A percentile compares a stretch with the other conserved stretches of the same genome.
Evolutionary conservation across 148 eudicot genomes (phyloP).

Genomic region (Vaccinium vitisidaea): DNA sequence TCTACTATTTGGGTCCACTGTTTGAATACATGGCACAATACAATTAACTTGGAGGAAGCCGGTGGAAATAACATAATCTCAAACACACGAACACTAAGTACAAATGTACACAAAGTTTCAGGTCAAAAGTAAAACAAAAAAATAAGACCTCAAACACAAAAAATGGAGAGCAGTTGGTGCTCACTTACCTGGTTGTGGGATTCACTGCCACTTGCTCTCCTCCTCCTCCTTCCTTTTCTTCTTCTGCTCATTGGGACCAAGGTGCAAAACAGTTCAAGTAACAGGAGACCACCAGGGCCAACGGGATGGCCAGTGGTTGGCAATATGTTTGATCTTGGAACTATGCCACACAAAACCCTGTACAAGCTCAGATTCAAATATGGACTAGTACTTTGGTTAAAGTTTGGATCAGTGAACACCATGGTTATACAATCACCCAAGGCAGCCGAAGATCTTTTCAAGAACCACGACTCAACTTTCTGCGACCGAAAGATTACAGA

Average conservation of each 20-base stretch:
- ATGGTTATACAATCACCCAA: conserved; percentile 19
- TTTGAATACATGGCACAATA: too few relatives aligned
- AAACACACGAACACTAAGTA: too few relatives aligned
- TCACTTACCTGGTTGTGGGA: too few relatives aligned
- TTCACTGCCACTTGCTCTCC: too few relatives aligned
- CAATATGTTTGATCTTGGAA: conserved; percentile 22
- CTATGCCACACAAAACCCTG: conserved; percentile 14
- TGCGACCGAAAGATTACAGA: conserved; percentile 16
- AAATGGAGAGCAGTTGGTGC: too few relatives aligned
- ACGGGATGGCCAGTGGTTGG: conserved; percentile 24
- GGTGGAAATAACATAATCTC: too few relatives aligned
- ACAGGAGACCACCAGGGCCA: conserved; percentile 34
- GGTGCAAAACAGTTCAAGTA: too few relatives aligned
- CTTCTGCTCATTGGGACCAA: neutral
- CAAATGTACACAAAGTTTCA: too few relatives aligned
- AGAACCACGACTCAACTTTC: conserved; percentile 18
- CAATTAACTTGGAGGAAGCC: too few relatives aligned
- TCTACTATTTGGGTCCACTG: too few relatives aligned
- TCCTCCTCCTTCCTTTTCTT: neutral
- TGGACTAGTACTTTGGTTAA: conserved; percentile 24
- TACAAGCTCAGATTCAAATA: conserved; percentile 3
- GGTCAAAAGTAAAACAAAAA: too few relatives aligned
- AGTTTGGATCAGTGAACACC: conserved; percentile 27
- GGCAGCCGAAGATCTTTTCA: conserved; percentile 20
- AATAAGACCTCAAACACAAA: too few relatives aligned